Base-by-base conservation (phyloP, 192 early-diverging fungal genomes). In the Spinellus fusiger region DNA sequence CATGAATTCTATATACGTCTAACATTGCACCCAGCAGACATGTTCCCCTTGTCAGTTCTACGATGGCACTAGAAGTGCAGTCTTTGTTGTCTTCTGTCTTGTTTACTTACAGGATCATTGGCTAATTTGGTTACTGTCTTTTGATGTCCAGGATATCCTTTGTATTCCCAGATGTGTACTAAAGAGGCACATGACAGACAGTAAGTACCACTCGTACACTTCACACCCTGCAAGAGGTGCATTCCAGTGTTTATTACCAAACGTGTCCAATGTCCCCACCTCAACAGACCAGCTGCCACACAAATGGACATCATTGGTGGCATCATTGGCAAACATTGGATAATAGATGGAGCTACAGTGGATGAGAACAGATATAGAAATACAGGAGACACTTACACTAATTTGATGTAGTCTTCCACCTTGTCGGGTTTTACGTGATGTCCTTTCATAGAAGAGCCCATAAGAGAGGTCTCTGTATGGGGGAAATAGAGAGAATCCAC, bases 131-230 rank as follows among this genome's bases (percentile, higher is more conserved):
- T 62, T 61, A 83, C 80, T 10, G 87, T 86, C 38, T 84, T 74
- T 27, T 84, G 73, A 69, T 92, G 88, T 13, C 88, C 93, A 12
- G 78, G 81, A 59, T 96, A 96, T 7, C 92, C 89, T 61, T 92
- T 76, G 77, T 94, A 96, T 73, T 96, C 91, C 94, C 94, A 96
- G 63, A 96, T 84, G 58, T 96, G 94, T 40, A 89, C 89, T 91
- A 49, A 27, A 64, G 23, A 35, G 5, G 8, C 16, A n/a, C n/a
- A n/a, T n/a, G n/a, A n/a, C n/a, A n/a, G n/a, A n/a, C n/a, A n/a
- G n/a, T n/a, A n/a, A n/a, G n/a, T n/a, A n/a, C 63, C 13, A 20
- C 13, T 16, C 18, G 47, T 12, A n/a, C 54, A 35, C 25, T 62
- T 1, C 16, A 70, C 6, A n/a, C n/a, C n/a, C n/a, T n/a, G n/a